Conservation (phyloP, 768 basidiomycete species). For the Scleroderma citrinum region DNA sequence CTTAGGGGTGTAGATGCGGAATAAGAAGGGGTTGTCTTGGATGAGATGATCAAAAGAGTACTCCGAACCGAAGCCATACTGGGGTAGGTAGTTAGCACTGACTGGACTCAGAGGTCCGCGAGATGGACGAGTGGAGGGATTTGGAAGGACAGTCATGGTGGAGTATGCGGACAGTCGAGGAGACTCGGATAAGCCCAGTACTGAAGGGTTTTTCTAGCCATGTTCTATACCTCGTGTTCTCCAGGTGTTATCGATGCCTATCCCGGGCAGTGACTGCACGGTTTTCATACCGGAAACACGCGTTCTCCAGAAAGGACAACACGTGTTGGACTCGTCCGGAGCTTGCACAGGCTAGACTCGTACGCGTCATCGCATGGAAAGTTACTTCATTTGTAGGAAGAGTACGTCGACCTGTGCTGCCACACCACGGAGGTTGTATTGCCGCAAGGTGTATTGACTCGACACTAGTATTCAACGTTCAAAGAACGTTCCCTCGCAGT, state of each 20-base stretch:
- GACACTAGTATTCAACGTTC: no score
- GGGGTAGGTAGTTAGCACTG: constrained; percentile 41
- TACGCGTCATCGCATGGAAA: neutral
- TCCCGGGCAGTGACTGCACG: constrained; percentile 11
- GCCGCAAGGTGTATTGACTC: no score
- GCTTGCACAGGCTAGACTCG: neutral
- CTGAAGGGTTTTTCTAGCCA: constrained; percentile 24
- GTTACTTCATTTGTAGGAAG: no score
- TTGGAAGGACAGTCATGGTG: constrained; percentile 22
- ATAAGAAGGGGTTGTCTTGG: constrained; percentile 65
- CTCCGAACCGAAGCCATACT: constrained; percentile 66
- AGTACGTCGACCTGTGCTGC: no score
- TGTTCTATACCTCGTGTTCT: constrained; percentile 22
- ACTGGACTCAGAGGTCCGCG: constrained; percentile 19
- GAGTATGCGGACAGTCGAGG: constrained; percentile 5
- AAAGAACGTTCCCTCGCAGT: no score
- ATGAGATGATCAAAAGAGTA: constrained; percentile 57
- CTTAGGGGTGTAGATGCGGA: constrained; percentile 76
- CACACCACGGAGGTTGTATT: no score
- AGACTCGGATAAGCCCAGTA: constrained; percentile 6
- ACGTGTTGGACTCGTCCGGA: constrained; percentile 21
- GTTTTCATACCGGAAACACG: constrained; percentile 10
- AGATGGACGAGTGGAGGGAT: constrained; percentile 6
- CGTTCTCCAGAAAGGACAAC: constrained; percentile 6
- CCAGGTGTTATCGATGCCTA: constrained; percentile 28